Conservation (phyloP, 352 stramenopile species). For the Plasmopara muralis region DNA sequence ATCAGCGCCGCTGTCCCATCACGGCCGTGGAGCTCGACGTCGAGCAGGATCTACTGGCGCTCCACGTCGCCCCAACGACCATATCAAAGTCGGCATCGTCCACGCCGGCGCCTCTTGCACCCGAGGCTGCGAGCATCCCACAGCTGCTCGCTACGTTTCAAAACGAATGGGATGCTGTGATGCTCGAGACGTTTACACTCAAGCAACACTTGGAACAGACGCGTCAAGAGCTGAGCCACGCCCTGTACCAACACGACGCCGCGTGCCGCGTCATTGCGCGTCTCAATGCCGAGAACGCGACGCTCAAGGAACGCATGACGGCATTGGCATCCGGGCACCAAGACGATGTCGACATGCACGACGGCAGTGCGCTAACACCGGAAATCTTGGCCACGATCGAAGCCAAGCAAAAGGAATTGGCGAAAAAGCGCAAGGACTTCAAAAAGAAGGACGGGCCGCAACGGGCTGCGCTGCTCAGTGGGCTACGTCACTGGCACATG, state of each 20-base stretch:
- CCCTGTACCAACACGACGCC: slow-evolving; percentile 96
- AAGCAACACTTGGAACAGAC: slow-evolving; percentile 92
- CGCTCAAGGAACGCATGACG: slow-evolving; percentile 35
- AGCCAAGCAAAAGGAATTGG: slow-evolving; percentile 58
- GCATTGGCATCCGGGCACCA: slow-evolving; percentile 15
- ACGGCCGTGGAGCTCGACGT: slow-evolving; percentile 57
- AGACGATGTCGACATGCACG: slow-evolving; percentile 49
- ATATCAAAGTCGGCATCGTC: slow-evolving; percentile 2
- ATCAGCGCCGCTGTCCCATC: slow-evolving; percentile 64
- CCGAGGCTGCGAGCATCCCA: slow-evolving; percentile 49
- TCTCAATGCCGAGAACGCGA: slow-evolving; percentile 72
- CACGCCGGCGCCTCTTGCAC: slow-evolving; percentile 21
- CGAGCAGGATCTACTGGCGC: slow-evolving; percentile 54
- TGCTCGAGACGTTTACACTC: slow-evolving; percentile 93
- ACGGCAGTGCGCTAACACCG: slow-evolving; percentile 18
- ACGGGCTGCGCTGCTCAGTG: slow-evolving; percentile 32
- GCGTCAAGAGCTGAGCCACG: slow-evolving; percentile 90
- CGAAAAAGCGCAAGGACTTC: slow-evolving; percentile 66
- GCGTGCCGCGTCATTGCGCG: slow-evolving; percentile 93
- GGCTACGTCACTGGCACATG: slow-evolving; percentile 26
- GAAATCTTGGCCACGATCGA: slow-evolving; percentile 54
- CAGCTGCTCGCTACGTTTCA: slow-evolving; percentile 77
- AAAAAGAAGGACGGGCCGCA: slow-evolving; percentile 58
- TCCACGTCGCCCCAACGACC: slow-evolving; percentile 32
- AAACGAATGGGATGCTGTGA: slow-evolving; percentile 91